phyloP scores from a whole-genome alignment of 306 rosid species.

The Potentilla sterilis region DNA sequence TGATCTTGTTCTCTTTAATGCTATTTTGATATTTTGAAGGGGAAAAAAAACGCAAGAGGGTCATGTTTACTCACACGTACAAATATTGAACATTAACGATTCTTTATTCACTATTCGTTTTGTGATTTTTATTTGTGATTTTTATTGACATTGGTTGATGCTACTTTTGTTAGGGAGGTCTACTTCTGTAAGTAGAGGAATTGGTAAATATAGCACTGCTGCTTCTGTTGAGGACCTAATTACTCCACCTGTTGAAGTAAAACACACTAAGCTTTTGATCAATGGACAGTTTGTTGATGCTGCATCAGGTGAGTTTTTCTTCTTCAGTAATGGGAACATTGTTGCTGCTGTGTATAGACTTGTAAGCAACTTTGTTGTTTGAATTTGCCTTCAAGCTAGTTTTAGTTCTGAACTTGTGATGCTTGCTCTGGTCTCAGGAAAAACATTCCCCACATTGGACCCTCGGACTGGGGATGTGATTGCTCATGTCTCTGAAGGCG shows the following conservation, averaged over 20 bases:
- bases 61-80: background rate
- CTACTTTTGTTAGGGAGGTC: conserved; percentile 43
- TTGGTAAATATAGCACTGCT: conserved; percentile 54
- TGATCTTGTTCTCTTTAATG: background rate
- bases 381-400: background rate
- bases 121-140: background rate
- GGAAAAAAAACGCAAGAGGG: too few species aligned
- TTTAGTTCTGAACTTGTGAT: background rate
- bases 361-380: background rate
- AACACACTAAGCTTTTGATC: conserved; percentile 64
- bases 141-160: background rate
- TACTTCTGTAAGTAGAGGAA: conserved; percentile 33
- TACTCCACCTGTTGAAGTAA: conserved; percentile 48
- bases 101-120: background rate
- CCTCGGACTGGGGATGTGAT: conserved; percentile 86
- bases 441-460: conserved; percentile 73
- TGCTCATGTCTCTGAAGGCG: conserved; percentile 85
- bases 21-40: background rate
- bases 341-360: background rate
- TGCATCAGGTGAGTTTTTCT: conserved; percentile 58
- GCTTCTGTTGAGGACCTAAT: conserved; percentile 60
- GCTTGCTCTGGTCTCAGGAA: conserved; percentile 44
- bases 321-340: too few species aligned
- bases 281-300: conserved; percentile 79
- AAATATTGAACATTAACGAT: background rate